These are phyloP conservation scores for Nothophaeocryptopus gaeumannii DNA, from an alignment of 2,329 filamentous ascomycete species.

Conservation along the genomic window DNA sequence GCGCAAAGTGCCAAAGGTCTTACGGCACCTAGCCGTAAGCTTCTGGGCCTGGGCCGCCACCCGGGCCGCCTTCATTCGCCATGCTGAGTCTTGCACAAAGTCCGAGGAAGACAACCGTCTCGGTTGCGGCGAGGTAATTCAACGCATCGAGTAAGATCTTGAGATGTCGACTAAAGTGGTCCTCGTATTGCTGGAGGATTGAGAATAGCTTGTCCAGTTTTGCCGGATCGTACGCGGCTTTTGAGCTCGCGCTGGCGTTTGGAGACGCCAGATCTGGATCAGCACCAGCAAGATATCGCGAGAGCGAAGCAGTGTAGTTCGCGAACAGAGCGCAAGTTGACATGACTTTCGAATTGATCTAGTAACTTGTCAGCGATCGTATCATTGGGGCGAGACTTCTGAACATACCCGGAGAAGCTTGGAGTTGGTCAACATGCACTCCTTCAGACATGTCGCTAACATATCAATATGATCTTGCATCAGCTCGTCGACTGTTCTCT, in stretches of 20 bases:
- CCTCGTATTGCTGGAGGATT: constrained; percentile 85
- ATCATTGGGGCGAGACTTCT: not conserved
- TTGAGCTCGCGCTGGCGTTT: constrained; percentile 31
- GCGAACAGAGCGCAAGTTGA: constrained; percentile 94
- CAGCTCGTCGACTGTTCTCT: constrained; percentile 86
- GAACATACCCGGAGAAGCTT: constrained; percentile 77
- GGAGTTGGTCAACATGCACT: constrained; percentile 97
- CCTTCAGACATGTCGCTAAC: constrained; percentile 93
- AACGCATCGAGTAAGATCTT: constrained; percentile 92
- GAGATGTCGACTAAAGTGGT: constrained; percentile 85
- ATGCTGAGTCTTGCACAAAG: constrained; percentile 79
- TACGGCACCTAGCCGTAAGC: constrained; percentile 20
- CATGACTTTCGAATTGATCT: constrained; percentile 98
- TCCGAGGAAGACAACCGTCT: constrained; percentile 90
- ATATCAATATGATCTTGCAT: constrained; percentile 99
- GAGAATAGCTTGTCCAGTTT: constrained; percentile 77
- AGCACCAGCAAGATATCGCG: constrained; percentile 76
- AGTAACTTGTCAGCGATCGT: constrained; percentile 11
- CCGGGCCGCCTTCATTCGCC: constrained; percentile 64
- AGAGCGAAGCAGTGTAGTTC: constrained; percentile 81
- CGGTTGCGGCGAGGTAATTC: constrained; percentile 95
- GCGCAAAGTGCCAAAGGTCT: not conserved
- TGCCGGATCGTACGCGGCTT: constrained; percentile 47
- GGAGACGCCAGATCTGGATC: constrained; percentile 71
- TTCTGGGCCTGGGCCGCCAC: constrained; percentile 24